phyloP scores from a whole-genome alignment of 768 basidiomycete species.

The Termitomyces bulborhizus region DNA sequence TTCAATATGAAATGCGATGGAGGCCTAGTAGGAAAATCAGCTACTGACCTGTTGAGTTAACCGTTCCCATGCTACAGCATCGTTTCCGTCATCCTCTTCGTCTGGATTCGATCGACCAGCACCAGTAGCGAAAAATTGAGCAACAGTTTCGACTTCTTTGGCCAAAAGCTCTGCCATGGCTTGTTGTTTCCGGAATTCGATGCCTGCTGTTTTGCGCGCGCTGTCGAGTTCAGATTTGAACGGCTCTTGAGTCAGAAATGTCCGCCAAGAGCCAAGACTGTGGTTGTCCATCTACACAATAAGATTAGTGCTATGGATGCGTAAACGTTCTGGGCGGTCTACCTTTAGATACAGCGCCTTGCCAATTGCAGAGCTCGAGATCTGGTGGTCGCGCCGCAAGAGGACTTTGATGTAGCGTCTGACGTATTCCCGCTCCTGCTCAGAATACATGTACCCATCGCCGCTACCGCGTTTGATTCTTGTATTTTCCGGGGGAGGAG shows the following conservation, averaged over 20 bases:
- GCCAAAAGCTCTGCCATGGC: slow-evolving; percentile 7
- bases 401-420: slow-evolving; percentile 37
- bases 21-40: neutral
- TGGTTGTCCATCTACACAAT: slow-evolving; percentile 56
- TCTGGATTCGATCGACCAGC: slow-evolving; percentile 20
- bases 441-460: slow-evolving; percentile 38
- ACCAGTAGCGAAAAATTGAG: slow-evolving; percentile 48
- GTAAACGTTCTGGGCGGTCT: neutral
- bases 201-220: slow-evolving; percentile 43
- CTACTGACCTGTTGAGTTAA: slow-evolving; percentile 40
- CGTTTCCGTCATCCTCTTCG: slow-evolving; percentile 36
- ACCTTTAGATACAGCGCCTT: slow-evolving; percentile 42
- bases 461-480: slow-evolving; percentile 16
- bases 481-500: slow-evolving; percentile 35
- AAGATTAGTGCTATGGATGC: neutral
- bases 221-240: slow-evolving; percentile 35
- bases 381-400: slow-evolving; percentile 40
- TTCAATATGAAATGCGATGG: neutral
- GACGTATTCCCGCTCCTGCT: slow-evolving; percentile 44
- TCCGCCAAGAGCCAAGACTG: slow-evolving; percentile 41
- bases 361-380: slow-evolving; percentile 31
- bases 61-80: slow-evolving; percentile 42
- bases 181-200: slow-evolving; percentile 40
- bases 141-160: slow-evolving; percentile 43
- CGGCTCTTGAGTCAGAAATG: slow-evolving; percentile 25